phyloP scores from a whole-genome alignment of 768 basidiomycete species.

The Leucosporidium scottii region DNA sequence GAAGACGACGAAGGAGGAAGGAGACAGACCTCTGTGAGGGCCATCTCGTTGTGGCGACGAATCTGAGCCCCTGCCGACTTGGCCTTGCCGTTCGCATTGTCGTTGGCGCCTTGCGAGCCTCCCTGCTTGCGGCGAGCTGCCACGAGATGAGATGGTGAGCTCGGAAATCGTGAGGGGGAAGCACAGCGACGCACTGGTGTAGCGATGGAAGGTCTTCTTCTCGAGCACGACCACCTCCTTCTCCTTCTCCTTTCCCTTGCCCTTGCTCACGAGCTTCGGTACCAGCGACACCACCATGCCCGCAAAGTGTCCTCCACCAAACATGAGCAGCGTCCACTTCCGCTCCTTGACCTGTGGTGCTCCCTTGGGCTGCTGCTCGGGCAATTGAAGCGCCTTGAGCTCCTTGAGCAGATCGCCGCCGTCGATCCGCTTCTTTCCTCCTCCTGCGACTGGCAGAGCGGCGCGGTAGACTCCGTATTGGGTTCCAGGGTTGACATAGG shows the following conservation, averaged over 20 bases:
- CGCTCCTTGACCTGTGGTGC: conserved; percentile 38
- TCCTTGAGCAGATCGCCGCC: conserved; percentile 52
- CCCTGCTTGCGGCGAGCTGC: conserved; percentile 94
- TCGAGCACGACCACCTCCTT: conserved; percentile 71
- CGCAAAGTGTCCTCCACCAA: conserved; percentile 96
- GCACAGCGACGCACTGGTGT: conserved; percentile 67
- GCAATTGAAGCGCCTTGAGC: conserved; percentile 58
- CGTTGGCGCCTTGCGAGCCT: conserved; percentile 84
- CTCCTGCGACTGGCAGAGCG: conserved; percentile 53
- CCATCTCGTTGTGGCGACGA: conserved; percentile 90
- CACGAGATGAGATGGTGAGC: background rate
- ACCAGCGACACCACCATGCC: conserved; percentile 61
- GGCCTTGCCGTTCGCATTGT: conserved; percentile 85
- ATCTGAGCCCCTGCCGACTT: conserved; percentile 90
- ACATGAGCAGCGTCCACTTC: conserved; percentile 92
- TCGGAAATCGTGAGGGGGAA: background rate
- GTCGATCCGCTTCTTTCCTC: conserved; percentile 36
- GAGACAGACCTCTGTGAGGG: conserved; percentile 69
- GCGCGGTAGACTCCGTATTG: conserved; percentile 84
- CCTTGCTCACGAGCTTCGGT: conserved; percentile 40
- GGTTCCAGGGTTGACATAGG: conserved; percentile 56
- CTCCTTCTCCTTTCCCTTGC: conserved; percentile 56
- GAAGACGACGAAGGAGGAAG: background rate
- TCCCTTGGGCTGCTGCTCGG: conserved; percentile 40
- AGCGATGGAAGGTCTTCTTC: conserved; percentile 96